Conservation (phyloP, 805 yeast species). For the Teunomyces gatunensis region DNA sequence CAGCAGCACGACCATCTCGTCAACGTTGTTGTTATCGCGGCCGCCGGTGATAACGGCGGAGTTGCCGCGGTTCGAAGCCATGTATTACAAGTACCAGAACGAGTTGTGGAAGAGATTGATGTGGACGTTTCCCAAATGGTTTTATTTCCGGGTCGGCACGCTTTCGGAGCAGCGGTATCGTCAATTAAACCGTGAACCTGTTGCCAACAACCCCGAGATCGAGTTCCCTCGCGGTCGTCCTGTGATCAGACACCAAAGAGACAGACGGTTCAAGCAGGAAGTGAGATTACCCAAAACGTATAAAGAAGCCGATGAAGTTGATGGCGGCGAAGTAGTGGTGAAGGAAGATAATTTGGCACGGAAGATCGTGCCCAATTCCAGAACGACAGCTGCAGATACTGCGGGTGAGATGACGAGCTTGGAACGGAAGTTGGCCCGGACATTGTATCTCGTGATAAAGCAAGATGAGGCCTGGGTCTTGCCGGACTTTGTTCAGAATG, state of each 20-base stretch:
- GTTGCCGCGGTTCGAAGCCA: constrained; percentile 64
- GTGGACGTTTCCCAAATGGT: constrained; percentile 97
- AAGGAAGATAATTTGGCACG: constrained; percentile 56
- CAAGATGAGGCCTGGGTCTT: constrained; percentile 59
- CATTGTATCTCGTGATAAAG: constrained; percentile 73
- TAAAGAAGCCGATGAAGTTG: constrained; percentile 32
- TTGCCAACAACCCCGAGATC: constrained; percentile 67
- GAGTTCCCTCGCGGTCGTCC: constrained; percentile 84
- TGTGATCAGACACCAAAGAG: constrained; percentile 84
- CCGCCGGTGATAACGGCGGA: constrained; percentile 83
- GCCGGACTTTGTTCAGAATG: constrained; percentile 61
- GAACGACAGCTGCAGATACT: constrained; percentile 76
- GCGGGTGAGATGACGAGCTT: constrained; percentile 60
- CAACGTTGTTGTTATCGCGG: constrained; percentile 71
- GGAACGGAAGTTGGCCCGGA: constrained; percentile 76
- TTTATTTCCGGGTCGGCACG: constrained; percentile 86
- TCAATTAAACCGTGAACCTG: constrained; percentile 73
- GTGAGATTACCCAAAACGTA: constrained; percentile 71
- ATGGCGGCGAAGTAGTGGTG: constrained; percentile 13
- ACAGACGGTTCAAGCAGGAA: constrained; percentile 78
- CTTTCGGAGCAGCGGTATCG: constrained; percentile 79
- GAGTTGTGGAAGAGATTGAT: constrained; percentile 85
- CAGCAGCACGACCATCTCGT: constrained; percentile 17
- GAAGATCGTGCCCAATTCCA: constrained; percentile 66
- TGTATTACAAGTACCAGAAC: constrained; percentile 78